Evolutionary conservation across 1,139 yeast species (phyloP), one percentile per base, ranked within the genome.

Genomic region (Candida sanyaensis): DNA sequence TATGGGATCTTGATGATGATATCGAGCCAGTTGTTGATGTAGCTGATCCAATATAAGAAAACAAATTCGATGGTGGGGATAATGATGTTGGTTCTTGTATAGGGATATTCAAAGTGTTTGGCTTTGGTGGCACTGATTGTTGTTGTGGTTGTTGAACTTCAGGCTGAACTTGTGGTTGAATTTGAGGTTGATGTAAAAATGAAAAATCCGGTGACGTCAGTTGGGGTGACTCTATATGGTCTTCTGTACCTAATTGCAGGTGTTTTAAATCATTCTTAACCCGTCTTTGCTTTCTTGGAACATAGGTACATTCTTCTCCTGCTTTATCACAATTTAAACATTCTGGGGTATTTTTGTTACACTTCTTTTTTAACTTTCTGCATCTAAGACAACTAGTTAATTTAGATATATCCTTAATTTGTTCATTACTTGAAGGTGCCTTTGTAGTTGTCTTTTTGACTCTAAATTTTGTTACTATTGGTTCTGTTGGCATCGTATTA

Each of bases 291-390:
- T 63, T 75, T 55, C 64, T 69, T 59, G 64, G 80, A 3, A 77
- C 71, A 54, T 79, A 80, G 21, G 62, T 64, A 58, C 84, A 80
- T 2, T 43, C 44, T 45, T 65, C 71, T 4, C 64, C 62, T 3
- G 73, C 69, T 49, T 65, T 71, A 11, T 47, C 50, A 54, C 84
- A 80, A 51, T 74, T 75, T 8, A 55, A 48, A 52, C 84, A 79
- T n/a, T 57, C 64, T 0, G 83, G 81, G 1, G 63, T 49, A 17
- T 69, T 66, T 52, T 75, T 73, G 2, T 78, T 65, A 56, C 84
- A 80, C 54, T 74, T 76, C 58, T 77, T 78, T 62, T 80, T 79
- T 41, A 77, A 60, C 41, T 69, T 62, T 44, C 83, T 44, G 46
- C 62, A 59, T 29, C 53, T 36, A 6, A 50, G 33, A 49, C 61